phyloP scores from a whole-genome alignment of 306 rosid species.

The Acacia confusa region DNA sequence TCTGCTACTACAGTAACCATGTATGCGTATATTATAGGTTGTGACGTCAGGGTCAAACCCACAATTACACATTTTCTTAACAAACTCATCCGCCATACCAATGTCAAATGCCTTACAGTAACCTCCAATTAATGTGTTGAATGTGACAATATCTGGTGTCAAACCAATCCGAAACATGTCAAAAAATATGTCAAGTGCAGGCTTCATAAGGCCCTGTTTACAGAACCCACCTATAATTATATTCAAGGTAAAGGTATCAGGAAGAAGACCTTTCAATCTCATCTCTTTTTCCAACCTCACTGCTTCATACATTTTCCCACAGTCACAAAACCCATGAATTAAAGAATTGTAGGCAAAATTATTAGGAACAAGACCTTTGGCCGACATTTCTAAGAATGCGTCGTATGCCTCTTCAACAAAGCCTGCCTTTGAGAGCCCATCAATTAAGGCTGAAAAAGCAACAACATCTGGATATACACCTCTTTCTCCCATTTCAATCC shows the following conservation, averaged over 20 bases:
- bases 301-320: slow-evolving; percentile 59
- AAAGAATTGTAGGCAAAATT: slow-evolving; percentile 78
- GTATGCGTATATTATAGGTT: slow-evolving; percentile 63
- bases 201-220: slow-evolving; percentile 66
- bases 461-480: slow-evolving; percentile 69
- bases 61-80: slow-evolving; percentile 49
- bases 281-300: slow-evolving; percentile 61
- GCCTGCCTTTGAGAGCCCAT: slow-evolving; percentile 69
- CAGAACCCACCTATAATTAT: slow-evolving; percentile 70
- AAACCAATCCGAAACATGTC: slow-evolving; percentile 58
- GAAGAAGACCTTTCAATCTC: slow-evolving; percentile 65
- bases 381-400: slow-evolving; percentile 53
- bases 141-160: slow-evolving; percentile 65
- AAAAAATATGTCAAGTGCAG: slow-evolving; percentile 54
- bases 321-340: slow-evolving; percentile 58
- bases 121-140: slow-evolving; percentile 70
- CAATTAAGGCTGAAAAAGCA: slow-evolving; percentile 71
- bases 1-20: slow-evolving; percentile 54
- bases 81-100: slow-evolving; percentile 56
- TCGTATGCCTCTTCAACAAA: slow-evolving; percentile 58
- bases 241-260: slow-evolving; percentile 66
- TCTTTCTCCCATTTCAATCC: slow-evolving; percentile 68
- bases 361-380: slow-evolving; percentile 65
- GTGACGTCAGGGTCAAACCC: slow-evolving; percentile 72
- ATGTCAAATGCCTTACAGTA: slow-evolving; percentile 67